Conservation (phyloP, 2,329 filamentous ascomycete species). For the Aspergillus persii region DNA sequence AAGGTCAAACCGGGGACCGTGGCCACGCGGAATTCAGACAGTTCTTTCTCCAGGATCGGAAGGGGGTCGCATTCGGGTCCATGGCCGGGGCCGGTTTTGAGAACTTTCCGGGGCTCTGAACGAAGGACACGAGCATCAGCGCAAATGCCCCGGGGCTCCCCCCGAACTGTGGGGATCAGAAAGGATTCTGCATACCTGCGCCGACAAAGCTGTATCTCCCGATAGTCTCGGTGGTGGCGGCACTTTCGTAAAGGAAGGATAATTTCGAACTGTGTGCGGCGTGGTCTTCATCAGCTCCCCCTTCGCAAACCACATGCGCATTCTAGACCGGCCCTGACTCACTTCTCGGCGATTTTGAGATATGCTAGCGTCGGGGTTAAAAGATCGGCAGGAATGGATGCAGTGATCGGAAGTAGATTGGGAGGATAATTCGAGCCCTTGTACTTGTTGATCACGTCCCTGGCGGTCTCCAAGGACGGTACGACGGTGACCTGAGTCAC, state of each 20-base stretch:
- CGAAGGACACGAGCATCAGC: conserved; percentile 8
- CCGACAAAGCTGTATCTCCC: conserved; percentile 95
- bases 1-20: conserved; percentile 78
- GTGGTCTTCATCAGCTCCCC: conserved; percentile 10
- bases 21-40: conserved; percentile 75
- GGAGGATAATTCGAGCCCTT: conserved; percentile 57
- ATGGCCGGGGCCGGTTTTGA: conserved; percentile 85
- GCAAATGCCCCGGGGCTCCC: not conserved
- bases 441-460: conserved; percentile 54
- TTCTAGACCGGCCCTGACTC: conserved; percentile 34
- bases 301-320: not conserved
- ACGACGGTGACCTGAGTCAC: conserved; percentile 50
- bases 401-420: conserved; percentile 79
- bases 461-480: conserved; percentile 61
- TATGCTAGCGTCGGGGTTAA: conserved; percentile 95
- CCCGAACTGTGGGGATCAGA: not conserved
- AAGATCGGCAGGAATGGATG: conserved; percentile 85
- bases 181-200: conserved; percentile 53
- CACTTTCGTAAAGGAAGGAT: conserved; percentile 95
- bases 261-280: conserved; percentile 58
- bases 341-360: conserved; percentile 79
- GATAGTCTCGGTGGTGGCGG: conserved; percentile 84
- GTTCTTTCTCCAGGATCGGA: conserved; percentile 75
- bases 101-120: conserved; percentile 66
- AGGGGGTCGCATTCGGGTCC: conserved; percentile 82